A percentile compares a stretch with the other conserved stretches of the same genome.
Evolutionary conservation across 1,139 yeast genomes (phyloP).

Genomic region (Suhomyces atakaporum): DNA sequence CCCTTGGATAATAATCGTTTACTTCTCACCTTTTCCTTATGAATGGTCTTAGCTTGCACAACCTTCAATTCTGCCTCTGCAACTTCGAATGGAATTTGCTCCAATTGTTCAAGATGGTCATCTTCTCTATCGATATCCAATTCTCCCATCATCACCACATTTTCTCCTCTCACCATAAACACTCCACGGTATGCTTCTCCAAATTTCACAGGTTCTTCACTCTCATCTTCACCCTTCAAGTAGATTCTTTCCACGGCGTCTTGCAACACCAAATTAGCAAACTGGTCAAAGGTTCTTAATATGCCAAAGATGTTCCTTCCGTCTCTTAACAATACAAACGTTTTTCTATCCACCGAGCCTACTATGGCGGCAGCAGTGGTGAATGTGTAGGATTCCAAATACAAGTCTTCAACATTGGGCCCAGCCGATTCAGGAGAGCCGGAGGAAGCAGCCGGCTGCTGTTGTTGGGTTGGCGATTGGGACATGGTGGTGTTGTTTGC

Average conservation of each 20-base stretch:
- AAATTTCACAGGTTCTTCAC: conserved; percentile 45
- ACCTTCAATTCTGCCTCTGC: conserved; percentile 53
- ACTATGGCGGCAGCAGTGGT: conserved; percentile 97
- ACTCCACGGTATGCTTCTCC: conserved; percentile 81
- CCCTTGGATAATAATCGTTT: conserved; percentile 55
- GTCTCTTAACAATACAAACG: conserved; percentile 84
- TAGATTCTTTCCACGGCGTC: conserved; percentile 88
- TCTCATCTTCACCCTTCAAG: conserved; percentile 34
- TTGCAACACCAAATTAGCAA: conserved; percentile 88
- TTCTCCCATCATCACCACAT: conserved; percentile 94
- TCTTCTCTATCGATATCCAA: conserved; percentile 89
- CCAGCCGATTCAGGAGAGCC: conserved; percentile 22
- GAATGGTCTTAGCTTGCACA: conserved; percentile 40
- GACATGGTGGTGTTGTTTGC: conserved; percentile 9
- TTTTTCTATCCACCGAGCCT: conserved; percentile 88
- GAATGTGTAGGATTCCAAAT: conserved; percentile 75
- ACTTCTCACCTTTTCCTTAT: conserved; percentile 48
- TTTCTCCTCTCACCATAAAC: conserved; percentile 93
- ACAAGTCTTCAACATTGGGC: conserved; percentile 52
- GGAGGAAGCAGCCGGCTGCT: conserved; percentile 12
- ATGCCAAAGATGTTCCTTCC: conserved; percentile 90
- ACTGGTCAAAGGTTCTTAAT: conserved; percentile 93
- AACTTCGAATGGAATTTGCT: conserved; percentile 59
- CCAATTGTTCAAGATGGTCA: conserved; percentile 57
- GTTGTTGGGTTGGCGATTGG: conserved; percentile 11